Percentiles rank a stretch among this genome's conserved stretches.
These are phyloP conservation scores for Colletotrichum destructivum DNA, from an alignment of 2,329 filamentous ascomycete species.

Conservation along the genomic window DNA sequence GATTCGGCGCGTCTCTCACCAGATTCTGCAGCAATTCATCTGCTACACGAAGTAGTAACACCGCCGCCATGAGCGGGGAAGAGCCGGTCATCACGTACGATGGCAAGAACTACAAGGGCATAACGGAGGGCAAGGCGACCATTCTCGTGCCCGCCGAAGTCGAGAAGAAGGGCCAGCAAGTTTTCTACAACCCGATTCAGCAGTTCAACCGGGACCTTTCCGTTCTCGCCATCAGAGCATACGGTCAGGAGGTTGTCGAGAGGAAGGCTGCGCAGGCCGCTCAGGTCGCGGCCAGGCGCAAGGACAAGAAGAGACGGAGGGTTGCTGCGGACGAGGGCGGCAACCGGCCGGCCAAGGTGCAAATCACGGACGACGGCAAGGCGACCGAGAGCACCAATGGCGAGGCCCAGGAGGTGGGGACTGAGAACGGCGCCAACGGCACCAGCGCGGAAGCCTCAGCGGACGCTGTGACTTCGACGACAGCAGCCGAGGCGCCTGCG, in stretches of 20 bases:
- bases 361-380: constrained; percentile 45
- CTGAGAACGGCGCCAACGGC: constrained; percentile 20
- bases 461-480: constrained; percentile 17
- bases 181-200: constrained; percentile 99
- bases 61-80: constrained; percentile 48
- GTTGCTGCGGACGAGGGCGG: constrained; percentile 65
- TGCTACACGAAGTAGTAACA: background rate
- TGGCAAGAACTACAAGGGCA: constrained; percentile 65
- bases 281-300: constrained; percentile 51
- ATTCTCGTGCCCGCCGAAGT: constrained; percentile 68
- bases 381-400: constrained; percentile 40
- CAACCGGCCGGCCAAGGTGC: constrained; percentile 50
- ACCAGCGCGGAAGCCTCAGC: constrained; percentile 41
- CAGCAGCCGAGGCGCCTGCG: constrained; percentile 30
- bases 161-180: constrained; percentile 71
- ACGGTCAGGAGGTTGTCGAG: constrained; percentile 77
- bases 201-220: constrained; percentile 98
- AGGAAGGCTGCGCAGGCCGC: constrained; percentile 58
- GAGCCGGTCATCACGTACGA: constrained; percentile 55
- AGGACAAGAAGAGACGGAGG: constrained; percentile 58
- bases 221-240: constrained; percentile 91
- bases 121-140: constrained; percentile 70
- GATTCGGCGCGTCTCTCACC: constrained; percentile 10
- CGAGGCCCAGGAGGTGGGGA: background rate
- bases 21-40: constrained; percentile 22